These are phyloP conservation scores for Scheffersomyces quercinus DNA, from an alignment of 1,139 yeast species.

Conservation along the genomic window DNA sequence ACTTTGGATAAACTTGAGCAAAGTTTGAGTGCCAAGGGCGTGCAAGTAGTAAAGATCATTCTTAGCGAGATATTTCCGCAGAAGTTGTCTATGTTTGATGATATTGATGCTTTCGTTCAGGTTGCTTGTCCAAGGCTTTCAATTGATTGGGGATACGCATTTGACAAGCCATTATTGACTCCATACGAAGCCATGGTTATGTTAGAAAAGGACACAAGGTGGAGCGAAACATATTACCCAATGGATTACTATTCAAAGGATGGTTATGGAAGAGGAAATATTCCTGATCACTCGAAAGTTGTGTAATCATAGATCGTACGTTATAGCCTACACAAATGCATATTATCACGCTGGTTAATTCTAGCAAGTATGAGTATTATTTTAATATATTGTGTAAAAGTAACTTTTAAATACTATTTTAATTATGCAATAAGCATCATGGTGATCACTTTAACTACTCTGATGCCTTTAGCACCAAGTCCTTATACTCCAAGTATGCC, in stretches of 20 bases:
- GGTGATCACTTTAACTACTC: too few relatives aligned
- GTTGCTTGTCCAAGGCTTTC: constrained; percentile 97
- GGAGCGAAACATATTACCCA: constrained; percentile 73
- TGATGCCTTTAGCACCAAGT: not conserved
- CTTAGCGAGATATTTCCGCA: constrained; percentile 93
- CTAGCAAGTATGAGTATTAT: not conserved
- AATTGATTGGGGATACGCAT: constrained; percentile 99
- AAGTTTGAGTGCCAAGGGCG: constrained; percentile 53
- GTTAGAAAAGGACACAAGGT: constrained; percentile 68
- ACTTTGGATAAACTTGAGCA: constrained; percentile 69
- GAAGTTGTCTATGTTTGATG: constrained; percentile 90
- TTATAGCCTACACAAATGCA: too few relatives aligned
- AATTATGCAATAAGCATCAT: not conserved
- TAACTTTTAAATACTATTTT: not conserved
- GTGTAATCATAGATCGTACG: not conserved
- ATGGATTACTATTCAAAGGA: constrained; percentile 93
- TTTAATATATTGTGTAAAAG: not conserved
- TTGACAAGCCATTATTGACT: constrained; percentile 84
- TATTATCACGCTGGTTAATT: too few relatives aligned
- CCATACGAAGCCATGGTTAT: constrained; percentile 97
- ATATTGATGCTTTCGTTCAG: constrained; percentile 92
- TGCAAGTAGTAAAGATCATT: constrained; percentile 76
- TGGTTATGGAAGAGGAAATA: constrained; percentile 89
- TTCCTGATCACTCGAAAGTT: constrained; percentile 42
- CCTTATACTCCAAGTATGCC: constrained; percentile 13